A percentile compares a stretch with the other conserved stretches of the same genome.
Conservation (phyloP, 257 asterid genomes). For the Solanum dulcamara region DNA sequence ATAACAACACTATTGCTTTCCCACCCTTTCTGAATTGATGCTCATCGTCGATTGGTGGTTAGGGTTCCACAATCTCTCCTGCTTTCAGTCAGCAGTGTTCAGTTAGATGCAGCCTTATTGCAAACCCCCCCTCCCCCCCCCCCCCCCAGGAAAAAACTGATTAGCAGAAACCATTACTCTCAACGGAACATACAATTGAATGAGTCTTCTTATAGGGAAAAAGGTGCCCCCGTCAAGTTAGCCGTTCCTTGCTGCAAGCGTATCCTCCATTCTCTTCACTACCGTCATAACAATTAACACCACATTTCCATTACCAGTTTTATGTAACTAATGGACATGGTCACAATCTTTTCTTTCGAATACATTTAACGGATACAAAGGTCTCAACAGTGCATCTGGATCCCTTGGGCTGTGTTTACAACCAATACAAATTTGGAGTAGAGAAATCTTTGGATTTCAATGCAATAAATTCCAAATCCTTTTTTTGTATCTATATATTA, state of each 20-base stretch:
- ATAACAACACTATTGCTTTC: not conserved
- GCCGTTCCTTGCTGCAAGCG: not conserved
- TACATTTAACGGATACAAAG: not conserved
- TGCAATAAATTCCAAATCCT: not conserved
- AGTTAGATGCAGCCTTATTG: too few relatives aligned
- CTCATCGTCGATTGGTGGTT: not conserved
- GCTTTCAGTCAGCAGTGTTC: not conserved
- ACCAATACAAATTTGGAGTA: not conserved
- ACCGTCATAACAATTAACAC: not conserved
- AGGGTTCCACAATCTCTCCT: not conserved
- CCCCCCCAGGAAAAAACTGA: not conserved
- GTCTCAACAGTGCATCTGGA: not conserved
- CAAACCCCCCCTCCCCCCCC: too few relatives aligned
- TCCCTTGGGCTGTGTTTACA: not conserved
- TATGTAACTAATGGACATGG: not conserved
- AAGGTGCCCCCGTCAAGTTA: not conserved
- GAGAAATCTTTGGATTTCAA: not conserved
- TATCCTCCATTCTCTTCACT: not conserved
- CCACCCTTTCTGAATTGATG: not conserved
- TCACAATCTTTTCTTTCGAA: not conserved
- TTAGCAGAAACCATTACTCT: not conserved
- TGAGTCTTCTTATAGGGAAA: not conserved
- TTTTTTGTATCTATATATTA: not conserved
- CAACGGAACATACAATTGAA: not conserved
- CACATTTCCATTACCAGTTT: not conserved